These are phyloP conservation scores for Scheffersomyces parashehatae DNA, from an alignment of 1,139 yeast species.

Conservation along the genomic window DNA sequence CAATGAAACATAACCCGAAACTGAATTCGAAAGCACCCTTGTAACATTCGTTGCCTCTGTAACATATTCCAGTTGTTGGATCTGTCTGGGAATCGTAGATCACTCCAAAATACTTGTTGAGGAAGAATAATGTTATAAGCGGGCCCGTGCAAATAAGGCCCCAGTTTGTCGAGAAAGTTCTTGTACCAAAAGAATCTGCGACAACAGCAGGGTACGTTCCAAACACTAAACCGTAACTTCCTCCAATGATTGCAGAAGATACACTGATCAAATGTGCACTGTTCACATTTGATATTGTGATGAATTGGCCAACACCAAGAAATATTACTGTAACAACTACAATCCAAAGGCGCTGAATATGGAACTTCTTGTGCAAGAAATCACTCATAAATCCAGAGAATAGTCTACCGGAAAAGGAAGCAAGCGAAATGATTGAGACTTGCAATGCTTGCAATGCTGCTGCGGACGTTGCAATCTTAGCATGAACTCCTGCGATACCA, in stretches of 20 bases:
- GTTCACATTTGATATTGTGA: conserved; percentile 30
- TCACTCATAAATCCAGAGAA: conserved; percentile 42
- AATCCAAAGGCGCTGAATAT: conserved; percentile 44
- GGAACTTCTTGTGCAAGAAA: conserved; percentile 30
- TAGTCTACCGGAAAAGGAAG: conserved; percentile 43
- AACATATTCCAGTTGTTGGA: conserved; percentile 31
- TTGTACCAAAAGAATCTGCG: conserved; percentile 47
- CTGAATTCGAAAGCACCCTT: conserved; percentile 35
- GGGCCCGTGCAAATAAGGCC: conserved; percentile 49
- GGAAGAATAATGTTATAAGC: conserved; percentile 29
- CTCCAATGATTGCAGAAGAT: conserved; percentile 37
- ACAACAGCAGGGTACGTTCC: conserved; percentile 50
- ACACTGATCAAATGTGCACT: conserved; percentile 27
- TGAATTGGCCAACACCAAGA: conserved; percentile 31
- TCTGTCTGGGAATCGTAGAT: conserved; percentile 40
- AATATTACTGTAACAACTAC: conserved; percentile 29
- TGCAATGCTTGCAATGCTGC: conserved; percentile 46
- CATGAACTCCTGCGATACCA: conserved; percentile 5
- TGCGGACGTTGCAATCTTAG: conserved; percentile 16
- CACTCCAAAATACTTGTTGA: conserved; percentile 42
- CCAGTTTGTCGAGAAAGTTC: conserved; percentile 45
- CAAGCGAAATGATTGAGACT: conserved; percentile 42
- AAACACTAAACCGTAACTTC: conserved; percentile 41
- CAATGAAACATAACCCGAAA: conserved; percentile 24
- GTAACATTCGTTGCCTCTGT: conserved; percentile 39